A percentile compares a stretch with the other conserved stretches of the same genome.
Conservation (phyloP, 495 filamentous ascomycete species). For the Acidiella bohemica region DNA sequence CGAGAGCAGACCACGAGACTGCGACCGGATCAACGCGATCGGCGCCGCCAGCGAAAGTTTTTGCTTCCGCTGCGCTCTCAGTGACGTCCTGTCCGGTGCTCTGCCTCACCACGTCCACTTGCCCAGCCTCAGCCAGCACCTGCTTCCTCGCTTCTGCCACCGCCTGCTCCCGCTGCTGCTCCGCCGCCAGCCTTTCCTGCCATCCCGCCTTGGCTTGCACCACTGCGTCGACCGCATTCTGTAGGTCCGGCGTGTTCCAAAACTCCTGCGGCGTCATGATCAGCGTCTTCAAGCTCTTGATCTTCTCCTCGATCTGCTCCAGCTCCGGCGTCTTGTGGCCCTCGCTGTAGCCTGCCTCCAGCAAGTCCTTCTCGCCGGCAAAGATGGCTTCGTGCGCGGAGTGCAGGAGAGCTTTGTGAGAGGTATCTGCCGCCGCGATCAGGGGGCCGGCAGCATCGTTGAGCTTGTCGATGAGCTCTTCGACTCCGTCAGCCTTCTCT, state of each 20-base stretch:
- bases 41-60: background rate
- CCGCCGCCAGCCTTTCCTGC: slow-evolving; percentile 4
- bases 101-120: background rate
- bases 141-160: slow-evolving; percentile 6
- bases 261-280: slow-evolving; percentile 10
- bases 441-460: slow-evolving; percentile 2
- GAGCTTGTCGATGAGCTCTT: slow-evolving; percentile 1
- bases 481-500: slow-evolving; percentile 7
- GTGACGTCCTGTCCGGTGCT: no score
- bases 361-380: slow-evolving; percentile 10
- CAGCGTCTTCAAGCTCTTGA: slow-evolving; percentile 6
- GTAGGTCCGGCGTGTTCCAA: slow-evolving; percentile 9
- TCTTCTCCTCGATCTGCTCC: background rate
- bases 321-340: background rate
- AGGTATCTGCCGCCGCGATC: background rate
- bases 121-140: slow-evolving; percentile 3
- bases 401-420: slow-evolving; percentile 1
- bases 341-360: background rate
- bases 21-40: background rate
- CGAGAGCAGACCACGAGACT: no score
- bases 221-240: slow-evolving; percentile 1
- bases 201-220: slow-evolving; percentile 3
- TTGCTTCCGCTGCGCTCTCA: no score
- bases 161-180: background rate
- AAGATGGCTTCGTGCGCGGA: slow-evolving; percentile 13